Evolutionary conservation across 106 monocot species (phyloP), one percentile per base, ranked within the genome.

Genomic region (Dactylorhiza incarnata): DNA sequence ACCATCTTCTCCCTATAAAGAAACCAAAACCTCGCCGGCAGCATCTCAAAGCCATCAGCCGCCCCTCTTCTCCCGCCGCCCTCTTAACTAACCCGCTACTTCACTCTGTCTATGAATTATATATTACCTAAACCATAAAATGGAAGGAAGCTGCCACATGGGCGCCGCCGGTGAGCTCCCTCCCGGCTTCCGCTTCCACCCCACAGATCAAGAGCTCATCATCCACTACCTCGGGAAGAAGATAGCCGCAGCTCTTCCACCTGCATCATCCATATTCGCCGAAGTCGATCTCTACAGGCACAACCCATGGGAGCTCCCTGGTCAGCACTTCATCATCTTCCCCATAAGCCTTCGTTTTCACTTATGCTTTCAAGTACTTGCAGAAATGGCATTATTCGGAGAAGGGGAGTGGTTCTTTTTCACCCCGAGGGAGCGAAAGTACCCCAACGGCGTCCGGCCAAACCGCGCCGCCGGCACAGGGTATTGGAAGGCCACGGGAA

Each of bases 401-500:
- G 85, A 85, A 17, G 81, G 50, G 17, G 81, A 85, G n/a, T 85
- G 85, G 85, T 85, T 85, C 78, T 85, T 83, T 69, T 83, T 79
- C 52, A 83, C 46, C 45, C 79, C 79, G 0, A 69, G 83, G 29
- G 83, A 83, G 14, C 58, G 83, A 3, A 83, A 83, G 22, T 83
- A 83, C 43, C 79, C 79, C 5, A 83, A 79, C 47, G 83, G 83
- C n/a, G 46, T 58, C 8, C 48, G 83, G n/a, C 83, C 83, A 2
- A 83, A 83, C 44, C 48, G 83, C 7, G 79, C 69, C 9, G 83
- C 83, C 5, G 79, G 7, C 8, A 78, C 46, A 0, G 83, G 83
- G 0, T 82, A 77, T 44, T 82, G 82, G 82, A 82, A 82, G 50
- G 83, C 83, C 0, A 83, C 84, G 20, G 84, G 84, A 5, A 73